Percentiles rank a stretch among this genome's conserved stretches.
Evolutionary conservation across 441 rosid genomes (phyloP).

Genomic region (Isatis lusitanica): DNA sequence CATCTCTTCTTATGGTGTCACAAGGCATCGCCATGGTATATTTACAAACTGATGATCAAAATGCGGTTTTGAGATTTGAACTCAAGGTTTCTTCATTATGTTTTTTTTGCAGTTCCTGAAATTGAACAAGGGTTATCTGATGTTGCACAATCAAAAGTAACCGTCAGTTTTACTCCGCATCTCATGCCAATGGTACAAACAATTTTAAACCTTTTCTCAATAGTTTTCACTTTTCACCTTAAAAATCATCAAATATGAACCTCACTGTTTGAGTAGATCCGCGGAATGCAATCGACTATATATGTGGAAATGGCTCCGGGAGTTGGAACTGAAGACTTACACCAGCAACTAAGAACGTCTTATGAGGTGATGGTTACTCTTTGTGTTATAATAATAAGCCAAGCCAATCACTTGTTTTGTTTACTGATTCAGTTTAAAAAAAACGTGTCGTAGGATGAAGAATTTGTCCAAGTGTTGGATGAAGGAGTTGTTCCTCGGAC

Average conservation of each 20-base stretch:
- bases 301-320: constrained; percentile 41
- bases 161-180: constrained; percentile 97
- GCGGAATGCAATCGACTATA: constrained; percentile 53
- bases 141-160: constrained; percentile 67
- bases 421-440: background rate
- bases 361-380: constrained; percentile 34
- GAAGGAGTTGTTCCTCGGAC: constrained; percentile 82
- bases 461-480: constrained; percentile 69
- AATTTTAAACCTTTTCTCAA: background rate
- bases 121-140: constrained; percentile 94
- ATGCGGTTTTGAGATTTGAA: constrained; percentile 11
- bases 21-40: constrained; percentile 94
- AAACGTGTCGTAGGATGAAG: constrained; percentile 61
- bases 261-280: constrained; percentile 53
- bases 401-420: background rate
- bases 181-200: constrained; percentile 88
- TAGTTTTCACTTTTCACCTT: background rate
- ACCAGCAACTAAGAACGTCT: constrained; percentile 19
- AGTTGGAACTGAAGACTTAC: constrained; percentile 27
- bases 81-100: constrained; percentile 12
- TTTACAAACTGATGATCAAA: background rate
- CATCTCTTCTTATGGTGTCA: constrained; percentile 87
- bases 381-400: background rate
- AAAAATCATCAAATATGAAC: background rate
- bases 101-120: constrained; percentile 75